phyloP scores from a whole-genome alignment of 169 alveolate genomes.

The Plasmodium gonderi region DNA sequence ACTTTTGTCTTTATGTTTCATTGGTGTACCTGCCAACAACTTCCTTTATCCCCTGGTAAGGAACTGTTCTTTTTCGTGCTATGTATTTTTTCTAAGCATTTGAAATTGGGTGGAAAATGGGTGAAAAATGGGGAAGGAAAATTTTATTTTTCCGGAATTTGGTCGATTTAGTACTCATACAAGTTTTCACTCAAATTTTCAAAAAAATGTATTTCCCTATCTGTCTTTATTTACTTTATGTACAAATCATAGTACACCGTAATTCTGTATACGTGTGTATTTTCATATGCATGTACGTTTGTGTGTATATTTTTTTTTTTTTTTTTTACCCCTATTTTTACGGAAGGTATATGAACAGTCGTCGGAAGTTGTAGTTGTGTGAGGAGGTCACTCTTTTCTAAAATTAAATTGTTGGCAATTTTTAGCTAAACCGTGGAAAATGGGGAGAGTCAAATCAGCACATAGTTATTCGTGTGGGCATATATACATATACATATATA shows the following conservation, averaged over 20 bases:
- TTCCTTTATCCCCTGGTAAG: not conserved
- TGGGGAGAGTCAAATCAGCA: not conserved
- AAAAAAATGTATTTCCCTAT: not conserved
- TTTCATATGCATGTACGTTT: not conserved
- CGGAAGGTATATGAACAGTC: not conserved
- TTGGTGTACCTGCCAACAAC: slow-evolving; percentile 22
- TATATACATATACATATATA: not conserved
- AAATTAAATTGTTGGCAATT: slow-evolving; percentile 8
- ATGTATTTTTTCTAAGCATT: not conserved
- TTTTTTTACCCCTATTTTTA: not conserved
- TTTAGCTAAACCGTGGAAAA: slow-evolving; percentile 9
- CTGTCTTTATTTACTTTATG: not conserved
- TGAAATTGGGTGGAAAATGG: not conserved
- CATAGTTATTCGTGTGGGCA: not conserved
- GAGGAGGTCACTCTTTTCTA: slow-evolving; percentile 12
- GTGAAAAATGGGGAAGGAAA: not conserved
- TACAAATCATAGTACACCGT: not conserved
- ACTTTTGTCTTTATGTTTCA: not conserved
- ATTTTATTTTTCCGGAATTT: not conserved
- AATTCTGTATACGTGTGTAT: not conserved
- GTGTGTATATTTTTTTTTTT: too few relatives aligned
- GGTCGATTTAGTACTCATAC: not conserved
- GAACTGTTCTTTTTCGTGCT: not conserved
- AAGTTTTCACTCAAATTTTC: not conserved
- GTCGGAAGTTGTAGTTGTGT: not conserved